A percentile compares a stretch with the other conserved stretches of the same genome.
phyloP scores from a whole-genome alignment of 768 basidiomycete species.

The Tricholoma hemisulphureum region DNA sequence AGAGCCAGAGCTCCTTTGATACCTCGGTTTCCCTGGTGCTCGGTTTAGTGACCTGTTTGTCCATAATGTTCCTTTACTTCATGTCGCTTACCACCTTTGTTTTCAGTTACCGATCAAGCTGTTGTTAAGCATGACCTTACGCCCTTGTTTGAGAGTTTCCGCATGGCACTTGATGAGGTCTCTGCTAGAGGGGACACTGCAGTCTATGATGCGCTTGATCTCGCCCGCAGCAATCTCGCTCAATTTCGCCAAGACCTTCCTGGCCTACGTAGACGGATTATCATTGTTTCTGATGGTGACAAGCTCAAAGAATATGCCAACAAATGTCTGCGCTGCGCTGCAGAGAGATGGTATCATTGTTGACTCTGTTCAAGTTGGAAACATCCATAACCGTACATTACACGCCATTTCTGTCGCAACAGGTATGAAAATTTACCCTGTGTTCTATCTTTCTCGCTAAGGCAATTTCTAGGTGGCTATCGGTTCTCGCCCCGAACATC shows the following conservation, averaged over 20 bases:
- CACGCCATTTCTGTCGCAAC: constrained; percentile 29
- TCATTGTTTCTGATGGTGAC: constrained; percentile 31
- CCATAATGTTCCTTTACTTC: background rate
- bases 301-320: constrained; percentile 11
- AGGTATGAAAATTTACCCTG: constrained; percentile 13
- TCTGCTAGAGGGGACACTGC: constrained; percentile 24
- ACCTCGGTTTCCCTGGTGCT: constrained; percentile 25
- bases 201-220: constrained; percentile 27
- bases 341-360: constrained; percentile 21
- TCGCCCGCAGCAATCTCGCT: constrained; percentile 17
- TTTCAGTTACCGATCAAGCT: constrained; percentile 22
- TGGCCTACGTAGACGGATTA: constrained; percentile 22
- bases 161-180: constrained; percentile 16
- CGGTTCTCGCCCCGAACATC: constrained; percentile 27
- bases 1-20: constrained; percentile 28
- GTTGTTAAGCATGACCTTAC: constrained; percentile 21
- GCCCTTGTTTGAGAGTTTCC: constrained; percentile 27
- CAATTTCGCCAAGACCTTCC: constrained; percentile 22
- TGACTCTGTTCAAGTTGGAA: constrained; percentile 29
- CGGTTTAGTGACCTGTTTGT: constrained; percentile 28
- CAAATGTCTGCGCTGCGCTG: constrained; percentile 20
- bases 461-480: constrained; percentile 23
- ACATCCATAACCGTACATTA: constrained; percentile 11
- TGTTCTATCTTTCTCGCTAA: background rate
- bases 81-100: background rate